Evolutionary conservation across 768 basidiomycete genomes (phyloP), one percentile per base, ranked within the genome.

Genomic region (Clitopilus hobsonii): DNA sequence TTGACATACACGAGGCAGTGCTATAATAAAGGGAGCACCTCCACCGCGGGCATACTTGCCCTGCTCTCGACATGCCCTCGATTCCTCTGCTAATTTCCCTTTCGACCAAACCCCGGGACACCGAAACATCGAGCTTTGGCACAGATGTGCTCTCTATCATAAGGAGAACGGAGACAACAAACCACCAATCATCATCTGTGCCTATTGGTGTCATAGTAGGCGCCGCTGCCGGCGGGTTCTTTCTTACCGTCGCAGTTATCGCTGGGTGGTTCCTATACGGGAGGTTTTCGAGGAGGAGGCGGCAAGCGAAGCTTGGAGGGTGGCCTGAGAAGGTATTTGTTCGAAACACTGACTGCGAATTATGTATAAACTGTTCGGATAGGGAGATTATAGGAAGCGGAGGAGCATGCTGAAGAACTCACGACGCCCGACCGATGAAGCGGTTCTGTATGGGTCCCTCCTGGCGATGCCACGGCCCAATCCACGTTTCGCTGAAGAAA

Each of bases 141-240:
- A 24, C 51, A 32, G 32, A 51, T 13, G 38, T 58, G 22, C 51
- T 59, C 32, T 56, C 59, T n/a, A 54, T 56, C 14, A 65, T 62
- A 20, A 53, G 60, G 16, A 56, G 51, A 27, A 54, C 53, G 30
- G 49, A 54, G 32, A 60, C 59, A 28, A 18, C 2, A 10, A 32
- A 51, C 55, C 23, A 24, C 58, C 30, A 53, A 51, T 27, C 60
- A 29, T 4, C 16, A 27, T 24, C 63, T 1, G 58, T 82, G 6
- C 82, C 82, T 6, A 63, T 83, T 8, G 75, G 63, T 10, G 76
- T 79, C 10, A 78, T 85, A 56, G 78, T 69, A 5, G 81, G 81
- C 5, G 82, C 82, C 7, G 67, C 73, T 0, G 70, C 63, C 2
- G 82, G 70, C 0, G 84, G 84, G 20, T 70, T 74, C 26, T 51